These are phyloP conservation scores for Candida parachauliodes DNA, from an alignment of 805 yeast species.

Conservation along the genomic window DNA sequence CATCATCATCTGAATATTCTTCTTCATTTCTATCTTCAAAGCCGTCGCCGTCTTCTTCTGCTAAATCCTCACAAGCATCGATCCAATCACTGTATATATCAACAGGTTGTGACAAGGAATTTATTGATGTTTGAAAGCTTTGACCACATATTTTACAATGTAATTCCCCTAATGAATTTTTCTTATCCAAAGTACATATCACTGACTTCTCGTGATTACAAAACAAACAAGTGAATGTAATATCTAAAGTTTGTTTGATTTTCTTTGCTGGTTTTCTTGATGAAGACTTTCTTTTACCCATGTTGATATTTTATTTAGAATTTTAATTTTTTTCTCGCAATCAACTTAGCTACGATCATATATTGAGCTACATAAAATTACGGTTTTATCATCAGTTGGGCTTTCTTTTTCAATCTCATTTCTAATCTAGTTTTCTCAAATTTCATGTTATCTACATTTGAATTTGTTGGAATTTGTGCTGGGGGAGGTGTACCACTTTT, in stretches of 20 bases:
- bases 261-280: conserved; percentile 72
- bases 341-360: background rate
- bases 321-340: background rate
- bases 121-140: conserved; percentile 82
- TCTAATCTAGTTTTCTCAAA: conserved; percentile 46
- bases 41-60: conserved; percentile 46
- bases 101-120: conserved; percentile 81
- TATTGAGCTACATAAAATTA: background rate
- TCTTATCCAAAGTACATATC: conserved; percentile 82
- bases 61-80: conserved; percentile 90
- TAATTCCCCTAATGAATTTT: conserved; percentile 75
- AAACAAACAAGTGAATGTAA: conserved; percentile 84
- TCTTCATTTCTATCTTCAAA: conserved; percentile 16
- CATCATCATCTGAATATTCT: conserved; percentile 31
- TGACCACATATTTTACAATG: conserved; percentile 95
- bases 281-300: conserved; percentile 82
- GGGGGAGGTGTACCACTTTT: conserved; percentile 9
- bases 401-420: conserved; percentile 45
- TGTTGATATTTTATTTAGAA: conserved; percentile 10
- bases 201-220: conserved; percentile 96
- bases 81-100: conserved; percentile 98
- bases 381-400: conserved; percentile 26
- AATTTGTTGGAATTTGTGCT: conserved; percentile 9
- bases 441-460: conserved; percentile 34
- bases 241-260: conserved; percentile 73